These are phyloP conservation scores for Podaxis rugospora DNA, from an alignment of 768 basidiomycete genomes.

Conservation along the genomic window DNA sequence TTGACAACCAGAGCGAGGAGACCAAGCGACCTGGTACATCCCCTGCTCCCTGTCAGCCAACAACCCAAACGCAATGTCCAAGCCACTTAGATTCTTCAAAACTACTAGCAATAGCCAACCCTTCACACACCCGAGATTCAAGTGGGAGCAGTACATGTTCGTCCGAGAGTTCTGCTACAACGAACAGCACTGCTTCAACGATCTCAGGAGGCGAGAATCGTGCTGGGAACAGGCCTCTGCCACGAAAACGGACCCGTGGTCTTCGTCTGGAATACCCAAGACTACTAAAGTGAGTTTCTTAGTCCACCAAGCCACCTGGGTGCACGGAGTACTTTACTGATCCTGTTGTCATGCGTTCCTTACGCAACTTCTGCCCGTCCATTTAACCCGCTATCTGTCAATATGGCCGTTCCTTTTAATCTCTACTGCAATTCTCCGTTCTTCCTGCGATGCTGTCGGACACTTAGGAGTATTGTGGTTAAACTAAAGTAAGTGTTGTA, in stretches of 20 bases:
- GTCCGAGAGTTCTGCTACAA: not conserved
- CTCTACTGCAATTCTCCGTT: not conserved
- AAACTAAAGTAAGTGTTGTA: constrained; percentile 4
- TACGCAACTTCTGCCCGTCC: not conserved
- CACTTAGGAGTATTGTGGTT: constrained; percentile 1
- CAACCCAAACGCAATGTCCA: not conserved
- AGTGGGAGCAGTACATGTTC: not conserved
- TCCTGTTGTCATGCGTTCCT: not conserved
- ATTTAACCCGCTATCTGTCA: not conserved
- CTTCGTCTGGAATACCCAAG: not conserved
- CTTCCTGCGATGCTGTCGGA: not conserved
- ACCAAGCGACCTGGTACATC: not conserved
- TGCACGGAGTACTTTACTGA: not conserved
- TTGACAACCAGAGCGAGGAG: not conserved
- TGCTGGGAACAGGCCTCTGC: not conserved
- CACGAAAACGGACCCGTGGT: not conserved
- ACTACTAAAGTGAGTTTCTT: not conserved
- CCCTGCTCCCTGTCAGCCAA: not conserved
- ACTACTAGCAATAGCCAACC: not conserved
- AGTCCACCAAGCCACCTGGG: not conserved
- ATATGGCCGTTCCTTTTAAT: not conserved
- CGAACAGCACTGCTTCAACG: not conserved
- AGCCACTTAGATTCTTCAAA: not conserved
- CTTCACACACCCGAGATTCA: not conserved
- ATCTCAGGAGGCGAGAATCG: not conserved